These are phyloP conservation scores for Monosporozyma solicola DNA, from an alignment of 805 yeast genomes.

Conservation along the genomic window DNA sequence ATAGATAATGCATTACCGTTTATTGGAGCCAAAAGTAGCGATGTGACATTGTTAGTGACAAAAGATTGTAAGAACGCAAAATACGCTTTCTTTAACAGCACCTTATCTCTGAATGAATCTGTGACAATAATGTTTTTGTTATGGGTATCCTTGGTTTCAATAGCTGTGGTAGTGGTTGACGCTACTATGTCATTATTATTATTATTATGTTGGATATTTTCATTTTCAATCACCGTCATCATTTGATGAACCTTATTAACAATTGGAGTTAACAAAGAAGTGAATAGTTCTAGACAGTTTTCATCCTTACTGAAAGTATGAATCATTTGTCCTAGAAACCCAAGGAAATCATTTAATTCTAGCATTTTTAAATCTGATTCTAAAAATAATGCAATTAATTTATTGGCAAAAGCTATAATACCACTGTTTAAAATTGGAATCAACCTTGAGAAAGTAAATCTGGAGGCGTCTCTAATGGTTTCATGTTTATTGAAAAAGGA, in stretches of 20 bases:
- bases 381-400: slow-evolving; percentile 60
- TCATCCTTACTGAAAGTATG: slow-evolving; percentile 65
- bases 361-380: slow-evolving; percentile 45
- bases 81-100: slow-evolving; percentile 58
- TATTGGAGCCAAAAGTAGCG: slow-evolving; percentile 61
- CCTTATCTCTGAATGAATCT: slow-evolving; percentile 56
- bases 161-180: neutral
- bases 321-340: slow-evolving; percentile 80
- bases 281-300: slow-evolving; percentile 61
- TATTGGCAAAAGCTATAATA: slow-evolving; percentile 48
- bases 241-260: slow-evolving; percentile 50
- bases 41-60: slow-evolving; percentile 68
- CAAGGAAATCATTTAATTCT: slow-evolving; percentile 72
- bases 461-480: slow-evolving; percentile 70
- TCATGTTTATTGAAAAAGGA: slow-evolving; percentile 63
- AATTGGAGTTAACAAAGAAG: slow-evolving; percentile 68
- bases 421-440: slow-evolving; percentile 58
- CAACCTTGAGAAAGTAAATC: slow-evolving; percentile 81
- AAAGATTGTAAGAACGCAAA: slow-evolving; percentile 61
- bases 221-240: slow-evolving; percentile 37
- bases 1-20: slow-evolving; percentile 53
- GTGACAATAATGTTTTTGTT: slow-evolving; percentile 36
- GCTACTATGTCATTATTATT: neutral
- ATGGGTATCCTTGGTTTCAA: slow-evolving; percentile 4
- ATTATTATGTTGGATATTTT: slow-evolving; percentile 18